These are phyloP conservation scores for Biscogniauxia mediterranea DNA, from an alignment of 2,329 filamentous ascomycete genomes.

Conservation along the genomic window DNA sequence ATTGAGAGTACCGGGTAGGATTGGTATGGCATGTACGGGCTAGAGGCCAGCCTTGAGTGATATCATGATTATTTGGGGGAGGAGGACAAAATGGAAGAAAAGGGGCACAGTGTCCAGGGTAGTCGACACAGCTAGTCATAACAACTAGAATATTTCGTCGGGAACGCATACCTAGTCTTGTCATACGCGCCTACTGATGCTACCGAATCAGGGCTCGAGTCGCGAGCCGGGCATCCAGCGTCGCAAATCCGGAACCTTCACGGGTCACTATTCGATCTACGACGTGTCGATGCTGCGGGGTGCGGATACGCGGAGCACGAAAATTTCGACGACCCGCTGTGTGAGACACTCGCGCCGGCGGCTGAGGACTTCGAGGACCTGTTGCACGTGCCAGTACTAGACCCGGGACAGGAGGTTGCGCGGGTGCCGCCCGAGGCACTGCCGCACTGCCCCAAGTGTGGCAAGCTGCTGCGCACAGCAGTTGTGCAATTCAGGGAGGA, in stretches of 20 bases:
- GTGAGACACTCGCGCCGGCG: conserved; percentile 68
- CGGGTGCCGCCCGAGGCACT: conserved; percentile 51
- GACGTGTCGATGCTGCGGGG: conserved; percentile 59
- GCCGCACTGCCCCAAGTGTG: conserved; percentile 69
- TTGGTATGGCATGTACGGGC: too few species aligned
- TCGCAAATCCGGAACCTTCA: conserved; percentile 72
- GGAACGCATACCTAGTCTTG: too few species aligned
- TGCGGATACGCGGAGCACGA: conserved; percentile 66
- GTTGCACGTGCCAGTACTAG: conserved; percentile 42
- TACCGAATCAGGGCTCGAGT: conserved; percentile 58
- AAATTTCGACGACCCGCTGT: conserved; percentile 75
- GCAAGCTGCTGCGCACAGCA: conserved; percentile 67
- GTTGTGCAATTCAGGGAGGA: conserved; percentile 85
- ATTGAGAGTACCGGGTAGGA: not conserved
- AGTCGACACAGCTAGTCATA: too few species aligned
- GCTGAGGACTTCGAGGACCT: conserved; percentile 43
- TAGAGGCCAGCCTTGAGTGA: too few species aligned
- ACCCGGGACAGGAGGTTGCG: conserved; percentile 44
- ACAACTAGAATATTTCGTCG: too few species aligned
- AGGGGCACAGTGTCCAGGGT: not conserved
- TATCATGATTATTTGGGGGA: too few species aligned
- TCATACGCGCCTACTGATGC: not conserved
- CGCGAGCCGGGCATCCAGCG: conserved; percentile 66
- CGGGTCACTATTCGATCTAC: conserved; percentile 76
- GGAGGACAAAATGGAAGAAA: not conserved